Evolutionary conservation across 176 grass and related monocot genomes (phyloP).

Genomic region (Oryza officinalis): DNA sequence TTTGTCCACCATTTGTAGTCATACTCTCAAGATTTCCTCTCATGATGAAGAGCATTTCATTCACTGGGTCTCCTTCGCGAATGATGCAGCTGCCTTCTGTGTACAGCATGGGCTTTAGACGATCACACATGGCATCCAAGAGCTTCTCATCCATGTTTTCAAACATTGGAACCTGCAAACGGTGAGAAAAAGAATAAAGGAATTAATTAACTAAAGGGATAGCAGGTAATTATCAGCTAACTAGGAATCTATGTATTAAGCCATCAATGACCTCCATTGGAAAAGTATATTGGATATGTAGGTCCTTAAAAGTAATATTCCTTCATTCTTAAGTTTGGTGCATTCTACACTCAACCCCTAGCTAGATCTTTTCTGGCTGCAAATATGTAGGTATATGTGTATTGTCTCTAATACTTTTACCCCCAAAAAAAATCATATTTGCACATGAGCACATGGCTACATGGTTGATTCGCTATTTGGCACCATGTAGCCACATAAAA

Average conservation of each 20-base stretch:
- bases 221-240: background rate
- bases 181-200: background rate
- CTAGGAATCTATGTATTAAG: background rate
- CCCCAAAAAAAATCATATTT: no score
- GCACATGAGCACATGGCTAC: no score
- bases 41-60: slow-evolving; percentile 98
- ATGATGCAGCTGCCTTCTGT: slow-evolving; percentile 82
- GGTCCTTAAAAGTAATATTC: background rate
- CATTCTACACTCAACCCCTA: no score
- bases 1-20: slow-evolving; percentile 90
- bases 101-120: slow-evolving; percentile 78
- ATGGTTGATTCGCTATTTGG: no score
- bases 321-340: background rate
- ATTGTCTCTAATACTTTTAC: no score
- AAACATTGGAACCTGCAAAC: slow-evolving; percentile 86
- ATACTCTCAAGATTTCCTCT: slow-evolving; percentile 76
- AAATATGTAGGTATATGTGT: no score
- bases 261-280: background rate
- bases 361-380: no score
- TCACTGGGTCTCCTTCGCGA: slow-evolving; percentile 87
- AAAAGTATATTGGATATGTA: background rate
- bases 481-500: no score
- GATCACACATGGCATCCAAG: slow-evolving; percentile 87
- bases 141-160: slow-evolving; percentile 94
- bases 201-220: background rate